Evolutionary conservation across 495 filamentous ascomycete genomes (phyloP).

Genomic region (Xylaria scruposa): DNA sequence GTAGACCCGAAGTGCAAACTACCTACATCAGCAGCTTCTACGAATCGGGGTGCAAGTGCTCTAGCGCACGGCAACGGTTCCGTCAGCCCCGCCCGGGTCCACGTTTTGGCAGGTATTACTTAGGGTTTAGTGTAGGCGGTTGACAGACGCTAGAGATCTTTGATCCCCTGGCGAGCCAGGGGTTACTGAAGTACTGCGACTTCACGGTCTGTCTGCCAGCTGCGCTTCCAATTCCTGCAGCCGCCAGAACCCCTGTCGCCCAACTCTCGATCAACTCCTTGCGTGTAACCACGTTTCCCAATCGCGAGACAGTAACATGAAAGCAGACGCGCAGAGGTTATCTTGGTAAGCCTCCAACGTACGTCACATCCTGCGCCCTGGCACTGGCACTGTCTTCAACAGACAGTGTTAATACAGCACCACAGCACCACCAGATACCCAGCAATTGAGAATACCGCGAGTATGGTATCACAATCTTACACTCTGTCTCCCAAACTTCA

Average conservation of each 20-base stretch:
- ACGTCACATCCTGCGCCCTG: conserved; percentile 4
- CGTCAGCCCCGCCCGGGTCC: background rate
- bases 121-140: background rate
- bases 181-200: background rate
- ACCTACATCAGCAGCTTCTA: conserved; percentile 4
- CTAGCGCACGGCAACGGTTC: conserved; percentile 13
- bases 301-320: background rate
- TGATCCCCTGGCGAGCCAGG: no score
- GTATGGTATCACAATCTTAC: background rate
- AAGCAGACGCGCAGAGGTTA: conserved; percentile 3
- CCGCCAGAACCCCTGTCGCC: background rate
- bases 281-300: background rate
- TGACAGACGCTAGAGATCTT: background rate
- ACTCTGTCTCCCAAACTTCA: background rate
- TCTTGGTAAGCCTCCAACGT: conserved; percentile 20
- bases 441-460: background rate
- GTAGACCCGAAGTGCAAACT: background rate
- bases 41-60: conserved; percentile 10
- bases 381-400: conserved; percentile 22
- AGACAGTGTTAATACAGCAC: conserved; percentile 19
- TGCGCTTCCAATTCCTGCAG: background rate
- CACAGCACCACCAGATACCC: background rate
- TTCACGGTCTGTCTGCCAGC: background rate
- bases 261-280: background rate
- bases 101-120: background rate